Evolutionary conservation across 371 early-diverging fungal genomes (phyloP).

Genomic region (Haplosporangium sp.): DNA sequence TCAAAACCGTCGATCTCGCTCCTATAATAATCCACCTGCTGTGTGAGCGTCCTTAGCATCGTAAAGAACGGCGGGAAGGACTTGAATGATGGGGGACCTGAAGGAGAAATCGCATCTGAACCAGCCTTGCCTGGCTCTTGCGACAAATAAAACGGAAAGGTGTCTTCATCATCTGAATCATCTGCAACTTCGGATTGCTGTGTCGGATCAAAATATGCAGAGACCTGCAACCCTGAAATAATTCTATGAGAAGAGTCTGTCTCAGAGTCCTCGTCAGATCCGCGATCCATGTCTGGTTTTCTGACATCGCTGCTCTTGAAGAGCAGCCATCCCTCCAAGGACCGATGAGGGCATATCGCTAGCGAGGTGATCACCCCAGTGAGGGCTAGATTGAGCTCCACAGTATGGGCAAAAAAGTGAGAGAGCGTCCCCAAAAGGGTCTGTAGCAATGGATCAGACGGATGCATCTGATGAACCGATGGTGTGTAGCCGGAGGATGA

Average conservation of each 20-base stretch:
- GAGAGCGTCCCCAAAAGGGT: conserved; percentile 69
- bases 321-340: conserved; percentile 81
- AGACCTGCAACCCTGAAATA: background rate
- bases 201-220: background rate
- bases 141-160: conserved; percentile 22
- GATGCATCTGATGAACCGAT: conserved; percentile 62
- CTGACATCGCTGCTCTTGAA: conserved; percentile 72
- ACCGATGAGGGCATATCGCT: conserved; percentile 78
- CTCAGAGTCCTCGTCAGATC: conserved; percentile 34
- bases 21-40: conserved; percentile 75
- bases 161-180: conserved; percentile 42
- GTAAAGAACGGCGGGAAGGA: conserved; percentile 73
- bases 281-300: conserved; percentile 49
- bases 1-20: conserved; percentile 71
- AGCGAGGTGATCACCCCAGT: conserved; percentile 89
- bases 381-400: conserved; percentile 88
- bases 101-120: conserved; percentile 1
- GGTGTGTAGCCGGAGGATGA: conserved; percentile 12
- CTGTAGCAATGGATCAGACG: conserved; percentile 73
- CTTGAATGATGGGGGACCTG: conserved; percentile 57
- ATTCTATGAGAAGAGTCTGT: background rate
- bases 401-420: conserved; percentile 87
- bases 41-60: conserved; percentile 68
- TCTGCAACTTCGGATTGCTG: background rate
- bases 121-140: background rate